Evolutionary conservation across 2,329 filamentous ascomycete genomes (phyloP), one percentile per base, ranked within the genome.

Genomic region (Rhexocercosporidium sp.): DNA sequence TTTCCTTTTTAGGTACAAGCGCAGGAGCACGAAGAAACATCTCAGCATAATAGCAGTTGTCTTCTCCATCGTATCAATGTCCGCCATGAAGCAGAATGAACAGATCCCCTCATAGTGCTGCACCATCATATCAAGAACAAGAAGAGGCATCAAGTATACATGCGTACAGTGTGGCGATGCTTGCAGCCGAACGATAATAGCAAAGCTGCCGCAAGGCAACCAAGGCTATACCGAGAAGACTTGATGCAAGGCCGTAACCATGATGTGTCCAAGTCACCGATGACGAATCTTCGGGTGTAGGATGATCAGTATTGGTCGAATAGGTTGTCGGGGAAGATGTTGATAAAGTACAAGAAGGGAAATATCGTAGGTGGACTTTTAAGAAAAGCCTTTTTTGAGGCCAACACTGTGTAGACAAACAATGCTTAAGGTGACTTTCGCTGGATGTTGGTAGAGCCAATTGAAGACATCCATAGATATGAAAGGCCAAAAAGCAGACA

Each of bases 221-320:
- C 11, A 67, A 68, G 64, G 69, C 62, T 72, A 64, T 68, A 62
- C 69, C 70, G 72, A 61, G 63, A 68, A 70, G 72, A 70, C 68
- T 59, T 60, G 70, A 70, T 73, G 83, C 84, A 86, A 86, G 85
- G 82, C 79, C 81, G 81, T 86, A 87, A 86, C 78, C 82, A 86
- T 86, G 79, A 85, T 83, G 81, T 87, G 83, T 87, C 85, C 85
- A 87, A 87, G 82, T 80, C 83, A 81, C 83, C 81, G 80, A 76
- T 81, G 80, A 82, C 80, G 78, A 82, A 82, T 78, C 76, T 77
- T 78, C 78, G 80, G 82, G 82, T 78, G 81, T 87, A 87, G 84
- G 83, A 86, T 87, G 84, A 84, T 79, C 79, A 79, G 82, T 83
- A 82, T 86, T 77, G 72, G 73, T 76, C 72, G 64, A 75, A 72